These are phyloP conservation scores for Hyphodiscus sp. DNA, from an alignment of 2,329 filamentous ascomycete species.

Conservation along the genomic window DNA sequence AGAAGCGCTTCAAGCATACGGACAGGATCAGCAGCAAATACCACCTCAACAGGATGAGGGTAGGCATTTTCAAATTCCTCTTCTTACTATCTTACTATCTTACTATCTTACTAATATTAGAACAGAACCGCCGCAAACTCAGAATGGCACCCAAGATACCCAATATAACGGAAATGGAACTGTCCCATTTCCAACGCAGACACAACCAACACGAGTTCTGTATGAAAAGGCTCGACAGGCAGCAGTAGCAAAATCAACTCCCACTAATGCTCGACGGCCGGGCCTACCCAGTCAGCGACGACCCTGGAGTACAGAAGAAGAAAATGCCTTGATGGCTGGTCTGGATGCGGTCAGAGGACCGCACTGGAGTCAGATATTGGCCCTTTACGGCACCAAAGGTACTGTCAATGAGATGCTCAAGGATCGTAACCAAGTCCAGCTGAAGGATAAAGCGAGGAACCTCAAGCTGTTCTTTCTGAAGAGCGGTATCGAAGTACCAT, in stretches of 20 bases:
- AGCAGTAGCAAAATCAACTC: slow-evolving; percentile 47
- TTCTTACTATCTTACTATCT: background rate
- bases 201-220: slow-evolving; percentile 45
- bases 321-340: slow-evolving; percentile 83
- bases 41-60: slow-evolving; percentile 10
- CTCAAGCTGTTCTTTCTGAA: slow-evolving; percentile 89
- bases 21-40: slow-evolving; percentile 3
- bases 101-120: background rate
- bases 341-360: slow-evolving; percentile 84
- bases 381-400: slow-evolving; percentile 73
- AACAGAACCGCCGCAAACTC: slow-evolving; percentile 5
- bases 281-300: slow-evolving; percentile 54
- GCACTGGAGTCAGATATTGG: slow-evolving; percentile 88
- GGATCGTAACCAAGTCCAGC: slow-evolving; percentile 82
- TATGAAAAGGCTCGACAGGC: slow-evolving; percentile 51
- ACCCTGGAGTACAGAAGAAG: slow-evolving; percentile 84
- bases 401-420: slow-evolving; percentile 77
- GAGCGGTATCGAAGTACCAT: slow-evolving; percentile 83
- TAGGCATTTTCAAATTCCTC: slow-evolving; percentile 1
- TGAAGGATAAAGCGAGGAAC: slow-evolving; percentile 89
- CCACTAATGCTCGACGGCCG: slow-evolving; percentile 41
- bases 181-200: slow-evolving; percentile 31
- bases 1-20: slow-evolving; percentile 7
- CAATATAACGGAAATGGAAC: slow-evolving; percentile 5
- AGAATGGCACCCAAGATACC: background rate